Conservation (phyloP, 176 grass and related monocot species). For the Triticum monococcum region DNA sequence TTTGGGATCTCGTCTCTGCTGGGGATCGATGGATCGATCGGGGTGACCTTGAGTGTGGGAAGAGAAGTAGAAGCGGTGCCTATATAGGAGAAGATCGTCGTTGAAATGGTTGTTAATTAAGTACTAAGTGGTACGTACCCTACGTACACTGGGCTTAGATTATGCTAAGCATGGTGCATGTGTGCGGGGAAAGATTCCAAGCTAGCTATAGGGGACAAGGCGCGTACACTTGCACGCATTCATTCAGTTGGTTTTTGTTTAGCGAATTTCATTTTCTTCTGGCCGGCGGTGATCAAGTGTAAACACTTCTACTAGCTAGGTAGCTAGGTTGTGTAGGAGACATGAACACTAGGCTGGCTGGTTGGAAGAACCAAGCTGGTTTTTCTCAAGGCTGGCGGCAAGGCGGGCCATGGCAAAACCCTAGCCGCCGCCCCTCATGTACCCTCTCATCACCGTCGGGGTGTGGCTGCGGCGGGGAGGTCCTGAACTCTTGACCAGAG, state of each 20-base stretch:
- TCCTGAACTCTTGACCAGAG: too few relatives aligned
- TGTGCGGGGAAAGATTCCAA: slow-evolving; percentile 14
- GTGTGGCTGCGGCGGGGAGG: too few relatives aligned
- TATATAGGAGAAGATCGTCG: slow-evolving; percentile 25
- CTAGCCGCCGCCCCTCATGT: too few relatives aligned
- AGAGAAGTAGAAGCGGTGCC: slow-evolving; percentile 8
- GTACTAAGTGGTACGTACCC: neutral
- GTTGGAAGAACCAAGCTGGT: neutral
- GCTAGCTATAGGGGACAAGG: neutral
- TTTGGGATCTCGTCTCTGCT: neutral
- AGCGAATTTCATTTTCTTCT: neutral
- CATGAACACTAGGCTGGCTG: neutral
- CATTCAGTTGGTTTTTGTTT: neutral
- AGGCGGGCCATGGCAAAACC: too few relatives aligned
- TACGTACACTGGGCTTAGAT: neutral
- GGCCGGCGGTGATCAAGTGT: neutral
- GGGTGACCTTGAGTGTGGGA: neutral
- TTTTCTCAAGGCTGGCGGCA: too few relatives aligned
- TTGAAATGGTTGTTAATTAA: neutral
- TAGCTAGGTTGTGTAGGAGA: neutral
- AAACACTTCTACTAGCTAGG: neutral
- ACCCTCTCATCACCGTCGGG: too few relatives aligned
- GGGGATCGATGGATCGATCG: neutral
- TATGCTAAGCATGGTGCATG: slow-evolving; percentile 2
- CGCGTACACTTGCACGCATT: neutral